A percentile compares a stretch with the other conserved stretches of the same genome.
These are phyloP conservation scores for Thermothelomyces thermophilus DNA, from an alignment of 2,329 filamentous ascomycete species.

Conservation along the genomic window DNA sequence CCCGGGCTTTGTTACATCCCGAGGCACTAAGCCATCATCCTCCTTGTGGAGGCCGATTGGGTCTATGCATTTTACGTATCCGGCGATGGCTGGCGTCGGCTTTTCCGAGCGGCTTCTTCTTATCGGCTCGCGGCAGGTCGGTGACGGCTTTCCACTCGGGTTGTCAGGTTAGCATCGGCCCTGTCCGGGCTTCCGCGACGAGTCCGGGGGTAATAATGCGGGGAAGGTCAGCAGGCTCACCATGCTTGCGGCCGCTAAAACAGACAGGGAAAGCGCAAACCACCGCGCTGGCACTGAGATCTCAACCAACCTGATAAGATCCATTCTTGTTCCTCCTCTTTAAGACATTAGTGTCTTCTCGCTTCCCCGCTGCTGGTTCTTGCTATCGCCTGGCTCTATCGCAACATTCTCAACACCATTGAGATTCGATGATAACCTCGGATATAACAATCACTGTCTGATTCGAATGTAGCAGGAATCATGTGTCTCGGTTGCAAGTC, in stretches of 20 bases:
- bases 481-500: too few relatives aligned
- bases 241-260: not conserved
- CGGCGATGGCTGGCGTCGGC: conserved; percentile 20
- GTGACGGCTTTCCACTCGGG: too few relatives aligned
- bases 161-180: conserved; percentile 17
- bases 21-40: not conserved
- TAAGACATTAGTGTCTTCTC: too few relatives aligned
- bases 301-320: too few relatives aligned
- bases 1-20: not conserved
- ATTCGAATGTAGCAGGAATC: too few relatives aligned
- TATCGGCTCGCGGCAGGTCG: not conserved
- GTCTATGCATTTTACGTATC: not conserved
- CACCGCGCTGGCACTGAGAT: too few relatives aligned
- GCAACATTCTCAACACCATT: too few relatives aligned
- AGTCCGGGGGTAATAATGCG: not conserved
- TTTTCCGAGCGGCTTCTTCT: conserved; percentile 4
- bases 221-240: conserved; percentile 6
- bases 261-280: not conserved
- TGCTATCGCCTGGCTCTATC: too few relatives aligned
- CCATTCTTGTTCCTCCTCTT: too few relatives aligned
- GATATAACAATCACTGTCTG: too few relatives aligned
- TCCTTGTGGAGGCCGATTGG: not conserved
- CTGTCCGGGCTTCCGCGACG: not conserved
- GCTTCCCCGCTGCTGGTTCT: too few relatives aligned
- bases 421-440: too few relatives aligned